Percentiles rank a stretch among this genome's conserved stretches.
Conservation (phyloP, 2,329 filamentous ascomycete genomes). For the Aureobasidium uvarum region DNA sequence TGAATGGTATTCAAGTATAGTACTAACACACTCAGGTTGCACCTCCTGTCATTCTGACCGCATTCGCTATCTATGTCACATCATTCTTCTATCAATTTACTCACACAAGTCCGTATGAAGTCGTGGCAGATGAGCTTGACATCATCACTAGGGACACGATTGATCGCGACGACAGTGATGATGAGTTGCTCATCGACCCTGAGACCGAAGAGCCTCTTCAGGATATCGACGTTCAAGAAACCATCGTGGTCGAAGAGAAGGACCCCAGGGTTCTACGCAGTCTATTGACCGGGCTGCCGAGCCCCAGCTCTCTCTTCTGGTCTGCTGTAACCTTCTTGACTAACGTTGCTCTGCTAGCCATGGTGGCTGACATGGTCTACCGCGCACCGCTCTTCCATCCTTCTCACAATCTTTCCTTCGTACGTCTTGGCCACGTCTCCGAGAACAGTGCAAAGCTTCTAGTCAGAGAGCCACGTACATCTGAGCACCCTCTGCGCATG, state of each 20-base stretch:
- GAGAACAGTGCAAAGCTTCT: slow-evolving; percentile 75
- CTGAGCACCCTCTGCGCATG: slow-evolving; percentile 71
- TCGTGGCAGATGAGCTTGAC: slow-evolving; percentile 39
- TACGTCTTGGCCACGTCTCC: slow-evolving; percentile 83
- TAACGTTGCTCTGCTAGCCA: slow-evolving; percentile 66
- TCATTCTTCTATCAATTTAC: slow-evolving; percentile 39
- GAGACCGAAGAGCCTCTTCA: slow-evolving; percentile 40
- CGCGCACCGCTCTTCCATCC: slow-evolving; percentile 68
- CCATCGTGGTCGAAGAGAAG: slow-evolving; percentile 58
- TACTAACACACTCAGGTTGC: slow-evolving; percentile 35
- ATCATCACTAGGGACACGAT: slow-evolving; percentile 45
- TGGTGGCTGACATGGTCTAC: slow-evolving; percentile 76
- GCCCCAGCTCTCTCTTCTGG: slow-evolving; percentile 62
- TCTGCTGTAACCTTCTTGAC: slow-evolving; percentile 62
- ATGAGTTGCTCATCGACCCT: slow-evolving; percentile 39
- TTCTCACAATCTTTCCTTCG: slow-evolving; percentile 75
- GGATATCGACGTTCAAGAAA: slow-evolving; percentile 62
- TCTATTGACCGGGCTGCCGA: slow-evolving; percentile 73
- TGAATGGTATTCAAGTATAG: slow-evolving; percentile 27
- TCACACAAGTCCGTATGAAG: slow-evolving; percentile 36
- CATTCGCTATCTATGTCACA: slow-evolving; percentile 48
- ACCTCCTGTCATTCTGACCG: slow-evolving; percentile 39
- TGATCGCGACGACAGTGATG: slow-evolving; percentile 36
- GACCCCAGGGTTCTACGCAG: slow-evolving; percentile 60
- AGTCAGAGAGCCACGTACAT: slow-evolving; percentile 75